Conservation (phyloP, 139 green algal genomes). For the Chlamydomonas asymmetrica region DNA sequence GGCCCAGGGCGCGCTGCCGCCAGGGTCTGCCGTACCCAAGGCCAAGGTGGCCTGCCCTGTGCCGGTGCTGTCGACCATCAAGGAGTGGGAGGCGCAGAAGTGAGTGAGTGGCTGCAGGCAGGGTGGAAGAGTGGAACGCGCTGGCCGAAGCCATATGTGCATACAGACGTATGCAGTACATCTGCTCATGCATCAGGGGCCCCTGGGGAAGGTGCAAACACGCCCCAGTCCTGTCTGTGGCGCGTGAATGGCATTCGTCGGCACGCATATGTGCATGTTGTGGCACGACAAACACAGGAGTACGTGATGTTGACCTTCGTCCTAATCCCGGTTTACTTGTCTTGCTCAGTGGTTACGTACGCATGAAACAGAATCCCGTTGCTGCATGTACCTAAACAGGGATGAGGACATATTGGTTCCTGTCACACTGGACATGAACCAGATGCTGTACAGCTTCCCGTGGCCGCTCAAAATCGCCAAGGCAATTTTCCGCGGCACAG, state of each 20-base stretch:
- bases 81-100: conserved; percentile 13
- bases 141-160: background rate
- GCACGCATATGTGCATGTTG: background rate
- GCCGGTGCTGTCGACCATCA: conserved; percentile 11
- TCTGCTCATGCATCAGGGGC: no score
- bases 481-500: background rate
- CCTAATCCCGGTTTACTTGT: background rate
- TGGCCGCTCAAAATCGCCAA: background rate
- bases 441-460: conserved; percentile 9
- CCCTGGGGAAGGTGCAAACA: no score
- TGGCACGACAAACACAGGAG: background rate
- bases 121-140: background rate
- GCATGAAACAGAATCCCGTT: no score
- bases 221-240: no score
- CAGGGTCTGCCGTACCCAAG: background rate
- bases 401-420: conserved; percentile 32
- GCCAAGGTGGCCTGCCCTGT: conserved; percentile 1
- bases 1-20: no score
- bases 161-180: background rate
- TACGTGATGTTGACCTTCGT: background rate
- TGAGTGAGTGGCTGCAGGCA: background rate
- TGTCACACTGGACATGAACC: conserved; percentile 8
- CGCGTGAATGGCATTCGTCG: no score
- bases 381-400: background rate
- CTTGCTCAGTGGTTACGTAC: no score